Evolutionary conservation across 164 flowering plant genomes (phyloP).

Genomic region (Liquidambar formosana): DNA sequence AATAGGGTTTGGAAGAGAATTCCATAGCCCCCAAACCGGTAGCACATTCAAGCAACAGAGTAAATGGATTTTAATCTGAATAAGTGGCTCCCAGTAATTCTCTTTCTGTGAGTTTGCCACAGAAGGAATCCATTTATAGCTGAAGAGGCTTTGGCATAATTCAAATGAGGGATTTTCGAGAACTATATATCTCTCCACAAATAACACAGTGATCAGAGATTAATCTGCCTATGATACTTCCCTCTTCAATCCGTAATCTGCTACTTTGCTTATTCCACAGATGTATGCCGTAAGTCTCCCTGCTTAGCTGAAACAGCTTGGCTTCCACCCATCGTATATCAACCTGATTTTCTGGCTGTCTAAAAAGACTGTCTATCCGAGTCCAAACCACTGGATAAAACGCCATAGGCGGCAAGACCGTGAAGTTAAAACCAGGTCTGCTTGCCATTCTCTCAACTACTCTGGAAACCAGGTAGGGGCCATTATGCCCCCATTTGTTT

Average conservation of each 20-base stretch:
- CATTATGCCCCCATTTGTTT: constrained; percentile 86
- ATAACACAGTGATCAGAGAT: constrained; percentile 53
- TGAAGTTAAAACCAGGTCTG: constrained; percentile 37
- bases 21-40: neutral
- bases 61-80: neutral
- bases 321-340: constrained; percentile 49
- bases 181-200: constrained; percentile 34
- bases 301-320: constrained; percentile 47
- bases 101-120: neutral
- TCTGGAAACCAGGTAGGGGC: constrained; percentile 84
- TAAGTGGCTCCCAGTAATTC: neutral
- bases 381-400: constrained; percentile 84
- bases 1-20: neutral
- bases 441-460: constrained; percentile 39
- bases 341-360: constrained; percentile 27
- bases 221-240: constrained; percentile 58
- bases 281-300: constrained; percentile 60
- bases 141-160: neutral
- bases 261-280: constrained; percentile 82
- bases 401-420: constrained; percentile 63
- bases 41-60: constrained; percentile 6
- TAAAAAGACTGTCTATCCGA: constrained; percentile 44
- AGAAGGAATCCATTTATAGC: neutral
- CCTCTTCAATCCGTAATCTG: constrained; percentile 56
- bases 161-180: neutral